Conservation (phyloP, 2,329 filamentous ascomycete species). For the Helminthosporium solani region DNA sequence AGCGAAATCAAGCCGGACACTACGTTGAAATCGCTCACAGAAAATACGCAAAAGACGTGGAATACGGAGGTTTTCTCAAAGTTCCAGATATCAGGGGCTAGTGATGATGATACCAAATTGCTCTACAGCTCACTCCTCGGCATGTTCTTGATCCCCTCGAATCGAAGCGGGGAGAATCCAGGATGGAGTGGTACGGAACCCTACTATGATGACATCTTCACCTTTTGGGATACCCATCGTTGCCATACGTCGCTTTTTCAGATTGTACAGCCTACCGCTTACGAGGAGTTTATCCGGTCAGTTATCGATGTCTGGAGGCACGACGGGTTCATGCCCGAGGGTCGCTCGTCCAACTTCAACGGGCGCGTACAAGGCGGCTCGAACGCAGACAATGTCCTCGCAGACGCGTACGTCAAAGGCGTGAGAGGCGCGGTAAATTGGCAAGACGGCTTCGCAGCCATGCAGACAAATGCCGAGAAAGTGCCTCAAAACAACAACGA, state of each 20-base stretch:
- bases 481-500: slow-evolving; percentile 61
- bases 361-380: slow-evolving; percentile 69
- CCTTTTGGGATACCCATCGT: slow-evolving; percentile 66
- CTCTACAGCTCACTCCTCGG: slow-evolving; percentile 70
- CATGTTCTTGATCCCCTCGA: slow-evolving; percentile 68
- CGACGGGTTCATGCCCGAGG: slow-evolving; percentile 66
- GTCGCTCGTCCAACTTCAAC: slow-evolving; percentile 67
- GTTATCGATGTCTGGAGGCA: slow-evolving; percentile 68
- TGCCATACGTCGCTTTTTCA: slow-evolving; percentile 66
- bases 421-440: slow-evolving; percentile 64
- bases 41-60: slow-evolving; percentile 57
- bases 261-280: slow-evolving; percentile 61
- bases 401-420: slow-evolving; percentile 71
- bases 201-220: slow-evolving; percentile 72
- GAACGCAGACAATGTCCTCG: slow-evolving; percentile 70
- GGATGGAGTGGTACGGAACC: slow-evolving; percentile 64
- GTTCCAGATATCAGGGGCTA: slow-evolving; percentile 60
- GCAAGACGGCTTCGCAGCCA: slow-evolving; percentile 53
- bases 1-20: slow-evolving; percentile 55
- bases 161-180: slow-evolving; percentile 71
- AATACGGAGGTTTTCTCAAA: slow-evolving; percentile 63
- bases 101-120: slow-evolving; percentile 57
- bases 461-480: slow-evolving; percentile 67
- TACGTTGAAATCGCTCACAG: slow-evolving; percentile 47
- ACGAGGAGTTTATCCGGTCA: slow-evolving; percentile 66